A percentile compares a stretch with the other conserved stretches of the same genome.
Conservation (phyloP, 2,329 filamentous ascomycete species). For the Cladophialophora yegresii region DNA sequence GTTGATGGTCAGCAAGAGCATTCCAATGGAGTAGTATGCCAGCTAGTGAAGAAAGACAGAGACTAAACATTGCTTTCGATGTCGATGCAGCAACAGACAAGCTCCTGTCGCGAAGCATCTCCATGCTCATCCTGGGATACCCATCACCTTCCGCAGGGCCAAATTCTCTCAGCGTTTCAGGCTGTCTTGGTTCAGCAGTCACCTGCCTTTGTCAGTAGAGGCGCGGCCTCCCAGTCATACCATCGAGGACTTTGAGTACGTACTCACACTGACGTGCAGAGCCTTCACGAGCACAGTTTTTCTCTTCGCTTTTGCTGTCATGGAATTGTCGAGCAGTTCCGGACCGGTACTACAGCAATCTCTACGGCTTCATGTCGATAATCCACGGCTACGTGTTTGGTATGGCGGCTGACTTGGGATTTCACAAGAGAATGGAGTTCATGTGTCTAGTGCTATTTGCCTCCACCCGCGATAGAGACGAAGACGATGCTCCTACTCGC, state of each 20-base stretch:
- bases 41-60: neutral
- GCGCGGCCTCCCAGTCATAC: neutral
- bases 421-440: too few species aligned
- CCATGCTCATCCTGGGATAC: neutral
- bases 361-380: neutral
- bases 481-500: neutral
- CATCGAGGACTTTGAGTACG: neutral
- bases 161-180: neutral
- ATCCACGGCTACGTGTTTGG: neutral
- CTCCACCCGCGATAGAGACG: neutral
- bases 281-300: neutral
- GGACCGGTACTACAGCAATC: neutral
- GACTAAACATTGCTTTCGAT: slow-evolving; percentile 34
- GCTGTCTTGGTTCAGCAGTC: neutral
- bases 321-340: neutral
- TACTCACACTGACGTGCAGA: neutral
- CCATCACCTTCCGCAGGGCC: neutral
- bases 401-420: neutral
- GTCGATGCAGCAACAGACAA: slow-evolving; percentile 11
- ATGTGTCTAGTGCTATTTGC: neutral
- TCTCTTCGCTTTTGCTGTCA: neutral
- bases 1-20: neutral
- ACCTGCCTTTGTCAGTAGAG: neutral
- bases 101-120: neutral
- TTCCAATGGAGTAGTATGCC: neutral